phyloP scores from a whole-genome alignment of 495 filamentous ascomycete genomes.

The Penicillium verhagenii region DNA sequence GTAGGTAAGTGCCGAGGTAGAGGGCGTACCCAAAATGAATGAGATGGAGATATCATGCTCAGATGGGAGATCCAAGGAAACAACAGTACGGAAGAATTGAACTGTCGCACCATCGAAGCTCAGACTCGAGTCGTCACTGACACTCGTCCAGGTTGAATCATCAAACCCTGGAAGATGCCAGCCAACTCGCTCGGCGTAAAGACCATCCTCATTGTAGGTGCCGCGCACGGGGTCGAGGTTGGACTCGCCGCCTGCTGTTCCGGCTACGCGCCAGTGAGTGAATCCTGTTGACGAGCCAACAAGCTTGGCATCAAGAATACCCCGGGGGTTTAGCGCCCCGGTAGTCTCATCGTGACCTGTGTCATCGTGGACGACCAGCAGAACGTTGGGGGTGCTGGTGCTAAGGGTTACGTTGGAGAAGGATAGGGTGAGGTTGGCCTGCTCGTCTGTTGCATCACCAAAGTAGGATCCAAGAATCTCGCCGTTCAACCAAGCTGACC shows the following conservation, averaged over 20 bases:
- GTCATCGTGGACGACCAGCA: conserved; percentile 72
- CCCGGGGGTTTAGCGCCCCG: conserved; percentile 64
- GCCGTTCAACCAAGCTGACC: conserved; percentile 55
- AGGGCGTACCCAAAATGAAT: conserved; percentile 32
- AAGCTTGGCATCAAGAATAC: conserved; percentile 59
- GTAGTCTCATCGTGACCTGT: conserved; percentile 67
- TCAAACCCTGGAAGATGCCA: conserved; percentile 63
- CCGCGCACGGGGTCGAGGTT: conserved; percentile 65
- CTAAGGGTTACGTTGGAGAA: conserved; percentile 48
- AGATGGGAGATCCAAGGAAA: conserved; percentile 50
- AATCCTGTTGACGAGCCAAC: conserved; percentile 38
- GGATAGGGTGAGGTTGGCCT: conserved; percentile 31
- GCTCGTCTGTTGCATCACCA: conserved; percentile 47
- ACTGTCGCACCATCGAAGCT: conserved; percentile 46
- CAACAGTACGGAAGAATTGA: conserved; percentile 59
- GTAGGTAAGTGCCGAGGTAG: conserved; percentile 23
- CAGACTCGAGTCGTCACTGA: conserved; percentile 32
- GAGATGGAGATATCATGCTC: conserved; percentile 48
- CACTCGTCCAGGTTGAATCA: conserved; percentile 37
- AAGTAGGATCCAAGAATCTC: conserved; percentile 53
- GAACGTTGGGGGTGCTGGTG: conserved; percentile 50
- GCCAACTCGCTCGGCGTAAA: conserved; percentile 66
- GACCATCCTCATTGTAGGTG: conserved; percentile 71
- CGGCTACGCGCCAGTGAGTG: conserved; percentile 70
- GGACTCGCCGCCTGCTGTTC: conserved; percentile 68